Conservation (phyloP, 306 rosid species). For the Castanea crenata region DNA sequence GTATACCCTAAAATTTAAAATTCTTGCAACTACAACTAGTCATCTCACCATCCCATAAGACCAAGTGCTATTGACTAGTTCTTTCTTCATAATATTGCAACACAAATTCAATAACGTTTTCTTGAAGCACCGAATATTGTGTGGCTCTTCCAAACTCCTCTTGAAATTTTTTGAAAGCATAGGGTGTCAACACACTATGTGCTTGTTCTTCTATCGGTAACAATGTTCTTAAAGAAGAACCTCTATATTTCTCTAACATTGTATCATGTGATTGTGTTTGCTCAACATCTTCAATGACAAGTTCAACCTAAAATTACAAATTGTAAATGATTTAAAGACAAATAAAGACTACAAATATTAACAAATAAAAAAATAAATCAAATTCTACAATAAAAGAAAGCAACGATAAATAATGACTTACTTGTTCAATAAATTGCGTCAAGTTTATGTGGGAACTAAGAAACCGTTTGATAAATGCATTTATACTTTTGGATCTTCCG, state of each 20-base stretch:
- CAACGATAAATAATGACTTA: not conserved
- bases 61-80: not conserved
- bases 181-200: not conserved
- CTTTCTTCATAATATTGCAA: not conserved
- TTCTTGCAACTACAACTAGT: not conserved
- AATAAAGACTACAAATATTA: not conserved
- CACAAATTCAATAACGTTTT: not conserved
- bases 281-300: too few species aligned
- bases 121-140: not conserved
- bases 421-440: not conserved
- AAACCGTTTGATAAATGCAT: constrained; percentile 10
- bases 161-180: not conserved
- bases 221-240: not conserved
- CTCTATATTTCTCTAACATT: not conserved
- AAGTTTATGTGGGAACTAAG: not conserved
- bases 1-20: constrained; percentile 5
- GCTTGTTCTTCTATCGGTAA: not conserved
- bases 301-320: too few species aligned
- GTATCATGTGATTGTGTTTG: not conserved
- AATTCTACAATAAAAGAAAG: not conserved
- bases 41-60: constrained; percentile 5
- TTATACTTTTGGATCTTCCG: constrained; percentile 11
- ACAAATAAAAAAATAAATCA: not conserved
- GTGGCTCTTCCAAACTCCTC: not conserved
- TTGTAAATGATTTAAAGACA: not conserved